Base-by-base conservation (phyloP, 768 basidiomycete species). In the Tulasnella sp. region DNA sequence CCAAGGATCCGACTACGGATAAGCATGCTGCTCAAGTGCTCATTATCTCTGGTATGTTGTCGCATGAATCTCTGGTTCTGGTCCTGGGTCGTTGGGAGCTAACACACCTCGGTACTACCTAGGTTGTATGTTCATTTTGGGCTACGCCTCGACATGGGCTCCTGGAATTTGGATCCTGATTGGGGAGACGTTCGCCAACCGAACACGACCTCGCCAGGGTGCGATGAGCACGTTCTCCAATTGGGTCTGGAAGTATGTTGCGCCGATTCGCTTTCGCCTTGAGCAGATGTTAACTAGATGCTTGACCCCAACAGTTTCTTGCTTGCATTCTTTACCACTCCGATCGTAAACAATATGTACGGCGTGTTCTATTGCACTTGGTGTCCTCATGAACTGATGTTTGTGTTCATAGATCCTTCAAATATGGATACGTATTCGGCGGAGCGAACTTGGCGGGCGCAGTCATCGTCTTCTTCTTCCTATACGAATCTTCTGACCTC, bases 161-260 rank as follows among this genome's bases (percentile, higher is more conserved):
- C 83, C 84, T 70, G 83, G 84, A 49, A 70, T 86, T 41, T 88
- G 85, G 85, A 85, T 88, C 66, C 74, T 87, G 19, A 84, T 83
- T 58, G 85, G 84, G 38, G 85, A 88, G 70, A 85, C 83, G 1
- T 87, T 86, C 75, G 81, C 84, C 0, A 85, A 82, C 9, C 75
- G 83, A 23, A 84, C 84, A 3, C 78, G 85, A 56, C 80, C 84
- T 3, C 83, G 85, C 68, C 85, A 86, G 67, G 84, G 79, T 3
- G 79, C 83, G 38, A 69, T 88, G 42, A 76, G 84, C 1, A 85
- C 83, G 1, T 76, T 82, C 0, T 71, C 74, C 30, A 86, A 84
- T 69, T 86, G 84, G 77, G 68, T 78, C 2, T 85, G 79, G 64
- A 66, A 66, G 51, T 66, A 65, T 63, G 44, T 63, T 21, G 24